Percentiles rank a stretch among this genome's conserved stretches.
These are phyloP conservation scores for Scutellaria barbata DNA, from an alignment of 257 asterid species.

Conservation along the genomic window DNA sequence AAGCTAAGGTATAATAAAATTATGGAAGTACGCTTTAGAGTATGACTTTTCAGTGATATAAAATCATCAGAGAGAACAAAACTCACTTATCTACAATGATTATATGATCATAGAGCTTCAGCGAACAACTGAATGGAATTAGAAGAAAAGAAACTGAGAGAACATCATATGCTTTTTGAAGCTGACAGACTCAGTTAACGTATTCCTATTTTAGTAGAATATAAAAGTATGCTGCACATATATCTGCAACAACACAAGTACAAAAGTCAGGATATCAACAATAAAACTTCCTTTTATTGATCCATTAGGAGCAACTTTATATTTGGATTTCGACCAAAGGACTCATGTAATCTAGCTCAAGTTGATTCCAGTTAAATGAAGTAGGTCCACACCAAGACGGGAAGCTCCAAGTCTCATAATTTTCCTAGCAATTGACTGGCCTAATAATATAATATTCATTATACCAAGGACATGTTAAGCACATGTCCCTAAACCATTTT, in stretches of 20 bases:
- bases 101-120: conserved; percentile 5
- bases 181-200: no score
- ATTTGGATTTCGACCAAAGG: neutral
- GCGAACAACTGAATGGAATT: conserved; percentile 12
- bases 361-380: neutral
- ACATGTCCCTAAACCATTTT: neutral
- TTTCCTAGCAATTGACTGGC: neutral
- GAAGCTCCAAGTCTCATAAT: neutral
- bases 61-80: neutral
- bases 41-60: neutral
- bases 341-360: conserved; percentile 2
- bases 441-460: neutral
- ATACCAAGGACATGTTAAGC: neutral
- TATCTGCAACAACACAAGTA: neutral
- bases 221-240: neutral
- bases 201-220: neutral
- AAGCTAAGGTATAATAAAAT: conserved; percentile 1
- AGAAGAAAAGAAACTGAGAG: neutral
- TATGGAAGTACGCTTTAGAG: neutral
- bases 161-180: neutral
- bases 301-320: neutral
- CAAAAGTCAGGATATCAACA: neutral
- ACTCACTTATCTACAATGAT: neutral
- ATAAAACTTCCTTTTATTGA: neutral
- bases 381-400: neutral